phyloP scores from a whole-genome alignment of 768 basidiomycete genomes.

The Boletus eberwhitei region DNA sequence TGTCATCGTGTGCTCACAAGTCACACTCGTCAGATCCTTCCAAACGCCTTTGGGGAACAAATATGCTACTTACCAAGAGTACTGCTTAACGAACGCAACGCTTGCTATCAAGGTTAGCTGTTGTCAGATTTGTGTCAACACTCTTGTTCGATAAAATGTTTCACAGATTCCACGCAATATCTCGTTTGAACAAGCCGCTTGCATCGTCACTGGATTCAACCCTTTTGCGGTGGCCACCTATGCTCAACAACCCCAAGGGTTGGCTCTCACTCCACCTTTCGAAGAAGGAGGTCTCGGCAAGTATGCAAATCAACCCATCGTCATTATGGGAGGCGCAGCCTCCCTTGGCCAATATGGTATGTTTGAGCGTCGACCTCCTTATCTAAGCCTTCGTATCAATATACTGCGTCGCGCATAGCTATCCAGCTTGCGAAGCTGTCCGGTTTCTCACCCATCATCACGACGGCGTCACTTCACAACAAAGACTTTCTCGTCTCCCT shows the following conservation, averaged over 20 bases:
- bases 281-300: slow-evolving; percentile 26
- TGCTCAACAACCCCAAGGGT: slow-evolving; percentile 21
- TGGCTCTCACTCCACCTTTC: slow-evolving; percentile 29
- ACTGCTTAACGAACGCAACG: slow-evolving; percentile 14
- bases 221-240: slow-evolving; percentile 36
- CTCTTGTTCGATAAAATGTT: neutral
- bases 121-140: neutral
- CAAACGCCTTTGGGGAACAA: slow-evolving; percentile 11
- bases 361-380: neutral
- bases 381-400: neutral
- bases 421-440: slow-evolving; percentile 35
- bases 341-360: slow-evolving; percentile 38
- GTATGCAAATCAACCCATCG: slow-evolving; percentile 30
- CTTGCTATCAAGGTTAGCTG: slow-evolving; percentile 13
- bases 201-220: slow-evolving; percentile 32
- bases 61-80: slow-evolving; percentile 22
- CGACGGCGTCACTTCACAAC: slow-evolving; percentile 37
- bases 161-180: slow-evolving; percentile 32
- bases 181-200: slow-evolving; percentile 36
- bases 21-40: neutral
- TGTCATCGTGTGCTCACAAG: neutral
- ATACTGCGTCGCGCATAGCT: slow-evolving; percentile 5
- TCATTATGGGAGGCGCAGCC: slow-evolving; percentile 38
- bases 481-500: slow-evolving; percentile 25
- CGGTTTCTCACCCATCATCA: slow-evolving; percentile 37